Evolutionary conservation across 2,329 filamentous ascomycete genomes (phyloP).

Genomic region (Aspergillus quadrilineatus): DNA sequence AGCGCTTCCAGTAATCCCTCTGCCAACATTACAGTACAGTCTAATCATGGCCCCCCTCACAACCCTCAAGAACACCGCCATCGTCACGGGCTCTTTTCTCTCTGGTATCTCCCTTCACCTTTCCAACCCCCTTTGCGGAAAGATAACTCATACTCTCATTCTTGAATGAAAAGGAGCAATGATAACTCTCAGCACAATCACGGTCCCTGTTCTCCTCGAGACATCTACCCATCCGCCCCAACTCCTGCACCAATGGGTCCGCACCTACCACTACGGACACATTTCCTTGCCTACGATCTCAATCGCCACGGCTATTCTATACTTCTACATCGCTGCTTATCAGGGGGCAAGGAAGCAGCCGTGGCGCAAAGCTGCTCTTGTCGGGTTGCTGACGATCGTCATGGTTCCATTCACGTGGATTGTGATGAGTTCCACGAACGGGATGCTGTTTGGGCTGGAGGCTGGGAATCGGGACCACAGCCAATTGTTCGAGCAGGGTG

Average conservation of each 20-base stretch:
- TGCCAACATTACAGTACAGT: neutral
- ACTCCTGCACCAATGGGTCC: constrained; percentile 6
- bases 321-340: neutral
- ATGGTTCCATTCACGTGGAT: constrained; percentile 10
- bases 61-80: neutral
- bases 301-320: neutral
- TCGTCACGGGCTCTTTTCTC: constrained; percentile 1
- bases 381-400: neutral
- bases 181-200: constrained; percentile 5
- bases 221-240: constrained; percentile 4
- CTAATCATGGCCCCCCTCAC: neutral
- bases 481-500: neutral
- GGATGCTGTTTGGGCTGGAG: constrained; percentile 4
- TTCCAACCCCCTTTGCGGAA: neutral
- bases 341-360: neutral
- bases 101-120: neutral
- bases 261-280: constrained; percentile 7
- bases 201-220: constrained; percentile 7
- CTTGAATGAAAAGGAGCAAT: neutral
- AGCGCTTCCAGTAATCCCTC: too few species aligned
- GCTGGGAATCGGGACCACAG: neutral
- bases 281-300: neutral
- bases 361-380: neutral
- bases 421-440: constrained; percentile 3
- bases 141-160: neutral